Evolutionary conservation across 441 rosid species (phyloP).

Genomic region (Hura crepitans): DNA sequence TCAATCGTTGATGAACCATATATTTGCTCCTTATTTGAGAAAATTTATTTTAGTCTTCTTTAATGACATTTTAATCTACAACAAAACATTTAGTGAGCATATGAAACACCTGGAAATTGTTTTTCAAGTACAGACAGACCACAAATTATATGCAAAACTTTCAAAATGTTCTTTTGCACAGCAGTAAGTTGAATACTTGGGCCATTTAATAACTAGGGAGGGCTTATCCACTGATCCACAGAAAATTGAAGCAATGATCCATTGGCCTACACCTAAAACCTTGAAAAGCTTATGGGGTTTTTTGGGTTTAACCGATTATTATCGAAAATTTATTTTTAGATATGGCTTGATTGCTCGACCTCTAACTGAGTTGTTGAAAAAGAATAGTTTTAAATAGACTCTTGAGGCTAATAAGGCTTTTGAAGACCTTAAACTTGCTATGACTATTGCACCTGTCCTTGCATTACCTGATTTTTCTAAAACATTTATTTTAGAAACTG

Average conservation of each 20-base stretch:
- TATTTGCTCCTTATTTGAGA: no score
- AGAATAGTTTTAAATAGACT: neutral
- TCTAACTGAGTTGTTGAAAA: neutral
- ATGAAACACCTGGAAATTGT: neutral
- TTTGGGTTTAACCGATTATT: neutral
- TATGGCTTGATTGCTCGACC: no score
- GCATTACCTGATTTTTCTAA: neutral
- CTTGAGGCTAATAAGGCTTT: neutral
- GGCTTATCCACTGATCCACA: neutral
- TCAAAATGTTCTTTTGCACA: neutral
- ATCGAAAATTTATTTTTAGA: no score
- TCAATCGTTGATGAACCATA: no score
- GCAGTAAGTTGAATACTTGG: neutral
- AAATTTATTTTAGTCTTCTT: no score
- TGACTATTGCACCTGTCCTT: neutral
- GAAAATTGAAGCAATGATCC: neutral
- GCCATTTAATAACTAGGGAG: neutral
- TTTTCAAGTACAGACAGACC: neutral
- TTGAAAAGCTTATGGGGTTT: neutral
- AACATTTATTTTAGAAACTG: neutral
- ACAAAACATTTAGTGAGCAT: no score
- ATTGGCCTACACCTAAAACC: neutral
- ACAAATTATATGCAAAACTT: neutral
- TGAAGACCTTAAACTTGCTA: neutral
- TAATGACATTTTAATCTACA: no score